Evolutionary conservation across 257 asterid genomes (phyloP), one percentile per base, ranked within the genome.

Genomic region (Phtheirospermum japonicum): DNA sequence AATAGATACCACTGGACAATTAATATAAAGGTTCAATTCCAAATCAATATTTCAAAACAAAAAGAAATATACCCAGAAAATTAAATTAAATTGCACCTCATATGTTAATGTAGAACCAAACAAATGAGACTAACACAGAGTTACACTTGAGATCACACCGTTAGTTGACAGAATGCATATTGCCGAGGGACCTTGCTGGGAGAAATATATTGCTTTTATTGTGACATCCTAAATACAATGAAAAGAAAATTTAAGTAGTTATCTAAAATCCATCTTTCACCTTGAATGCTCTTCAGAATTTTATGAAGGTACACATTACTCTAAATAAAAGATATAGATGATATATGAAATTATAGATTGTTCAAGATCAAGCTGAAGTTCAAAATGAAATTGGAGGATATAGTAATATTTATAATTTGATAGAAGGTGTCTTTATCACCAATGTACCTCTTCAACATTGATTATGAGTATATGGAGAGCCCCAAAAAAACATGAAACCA

Each of bases 391-490:
- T 28, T 34, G 31, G 37, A 55, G 11, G 43, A 34, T 16, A 46
- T n/a, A n/a, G n/a, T 10, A 16, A n/a, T 20, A 48, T 37, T 18
- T 10, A 49, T 37, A 49, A 2, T 54, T 36, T 12, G 52, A 11
- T 9, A 17, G 18, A 30, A 49, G 10, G 40, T n/a, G 28, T 9
- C 49, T n/a, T 37, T 36, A 36, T 10, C 20, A 50, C 49, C 9
- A 28, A n/a, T 71, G n/a, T 76, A 90, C 97, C 97, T 90, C 97
- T 77, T 95, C 97, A 43, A 93, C 74, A 73, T 87, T 79, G 63
- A 87, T 95, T 2, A 79, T 80, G 43, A 88, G 80, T 51, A 90
- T 80, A 71, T 88, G 96, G 5, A 95, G 98, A 40, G 96, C 91
- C 59, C 95, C 94, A 26, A 82, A 89, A 16, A 95, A 82, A 72